Percentiles rank a stretch among this genome's conserved stretches.
phyloP scores from a whole-genome alignment of 2,329 filamentous ascomycete genomes.

The Fusarium verrucosum region DNA sequence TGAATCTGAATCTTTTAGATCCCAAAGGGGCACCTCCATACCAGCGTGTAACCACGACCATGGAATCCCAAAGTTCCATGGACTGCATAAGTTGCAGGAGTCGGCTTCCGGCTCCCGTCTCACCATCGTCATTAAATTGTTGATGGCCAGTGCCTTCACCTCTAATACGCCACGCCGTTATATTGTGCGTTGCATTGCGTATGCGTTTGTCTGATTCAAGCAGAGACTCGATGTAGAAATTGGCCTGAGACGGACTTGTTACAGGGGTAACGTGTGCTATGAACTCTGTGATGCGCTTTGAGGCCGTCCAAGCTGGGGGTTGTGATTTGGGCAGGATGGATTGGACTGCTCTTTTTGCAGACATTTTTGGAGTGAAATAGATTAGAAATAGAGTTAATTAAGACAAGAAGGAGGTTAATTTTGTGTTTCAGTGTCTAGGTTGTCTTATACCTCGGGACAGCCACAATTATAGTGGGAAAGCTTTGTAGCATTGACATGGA shows the following conservation, averaged over 20 bases:
- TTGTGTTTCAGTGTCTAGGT: slow-evolving; percentile 1
- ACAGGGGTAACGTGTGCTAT: slow-evolving; percentile 79
- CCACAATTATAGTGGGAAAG: slow-evolving; percentile 5
- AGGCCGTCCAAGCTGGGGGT: slow-evolving; percentile 71
- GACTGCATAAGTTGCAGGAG: slow-evolving; percentile 90
- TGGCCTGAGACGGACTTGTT: slow-evolving; percentile 74
- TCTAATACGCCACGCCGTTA: slow-evolving; percentile 60
- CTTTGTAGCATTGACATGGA: not conserved
- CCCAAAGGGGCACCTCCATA: slow-evolving; percentile 92
- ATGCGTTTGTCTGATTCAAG: slow-evolving; percentile 80
- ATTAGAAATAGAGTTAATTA: not conserved
- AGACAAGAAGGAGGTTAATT: not conserved
- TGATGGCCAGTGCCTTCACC: slow-evolving; percentile 72
- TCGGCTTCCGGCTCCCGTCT: slow-evolving; percentile 87
- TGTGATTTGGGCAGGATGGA: slow-evolving; percentile 30
- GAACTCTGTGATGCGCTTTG: slow-evolving; percentile 81
- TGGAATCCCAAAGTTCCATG: slow-evolving; percentile 91
- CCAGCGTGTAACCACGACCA: slow-evolving; percentile 95
- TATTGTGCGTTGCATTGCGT: slow-evolving; percentile 35
- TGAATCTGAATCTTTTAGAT: slow-evolving; percentile 87
- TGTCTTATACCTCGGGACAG: slow-evolving; percentile 1
- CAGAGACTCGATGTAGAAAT: slow-evolving; percentile 75
- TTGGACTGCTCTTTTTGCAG: slow-evolving; percentile 19
- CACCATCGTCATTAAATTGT: slow-evolving; percentile 96
- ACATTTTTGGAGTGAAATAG: slow-evolving; percentile 6